Percentiles rank a stretch among this genome's conserved stretches.
phyloP scores from a whole-genome alignment of 78 protist genomes.

The Neovahlkampfia damariscottae region DNA sequence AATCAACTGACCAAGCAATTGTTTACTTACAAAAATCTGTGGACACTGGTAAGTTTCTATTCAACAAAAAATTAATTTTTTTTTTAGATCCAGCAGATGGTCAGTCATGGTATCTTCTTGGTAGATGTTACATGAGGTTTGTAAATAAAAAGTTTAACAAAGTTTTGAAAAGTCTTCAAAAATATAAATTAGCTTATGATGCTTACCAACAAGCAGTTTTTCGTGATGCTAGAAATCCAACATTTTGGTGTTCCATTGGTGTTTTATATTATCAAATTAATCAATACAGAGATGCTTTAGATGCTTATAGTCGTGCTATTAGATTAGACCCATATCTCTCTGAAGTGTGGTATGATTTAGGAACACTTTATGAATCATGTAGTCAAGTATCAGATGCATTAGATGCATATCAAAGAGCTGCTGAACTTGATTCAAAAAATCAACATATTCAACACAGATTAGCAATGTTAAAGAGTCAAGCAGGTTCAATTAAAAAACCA shows the following conservation, averaged over 20 bases:
- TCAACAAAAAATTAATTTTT: background rate
- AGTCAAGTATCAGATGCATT: slow-evolving; percentile 33
- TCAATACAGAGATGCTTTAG: slow-evolving; percentile 74
- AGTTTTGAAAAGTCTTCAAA: slow-evolving; percentile 50
- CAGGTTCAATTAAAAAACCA: background rate
- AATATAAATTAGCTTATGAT: slow-evolving; percentile 59
- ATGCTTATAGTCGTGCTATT: slow-evolving; percentile 69
- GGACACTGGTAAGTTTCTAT: slow-evolving; percentile 25
- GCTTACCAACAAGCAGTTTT: slow-evolving; percentile 72
- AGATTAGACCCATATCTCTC: slow-evolving; percentile 51
- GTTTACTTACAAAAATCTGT: slow-evolving; percentile 27
- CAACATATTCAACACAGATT: slow-evolving; percentile 5
- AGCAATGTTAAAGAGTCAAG: background rate
- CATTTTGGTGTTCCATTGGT: slow-evolving; percentile 76
- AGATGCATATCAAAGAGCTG: slow-evolving; percentile 15
- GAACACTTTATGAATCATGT: slow-evolving; percentile 71
- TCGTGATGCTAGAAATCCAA: slow-evolving; percentile 37
- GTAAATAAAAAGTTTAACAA: too few species aligned
- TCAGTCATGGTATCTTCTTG: slow-evolving; percentile 68
- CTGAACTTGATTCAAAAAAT: slow-evolving; percentile 15
- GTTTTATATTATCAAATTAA: slow-evolving; percentile 66
- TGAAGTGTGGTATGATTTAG: slow-evolving; percentile 57
- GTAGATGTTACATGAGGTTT: slow-evolving; percentile 71
- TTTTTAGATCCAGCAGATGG: slow-evolving; percentile 44
- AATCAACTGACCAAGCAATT: slow-evolving; percentile 38